Conservation (phyloP, 176 grass and related monocot species). For the Lolium multiflorum region DNA sequence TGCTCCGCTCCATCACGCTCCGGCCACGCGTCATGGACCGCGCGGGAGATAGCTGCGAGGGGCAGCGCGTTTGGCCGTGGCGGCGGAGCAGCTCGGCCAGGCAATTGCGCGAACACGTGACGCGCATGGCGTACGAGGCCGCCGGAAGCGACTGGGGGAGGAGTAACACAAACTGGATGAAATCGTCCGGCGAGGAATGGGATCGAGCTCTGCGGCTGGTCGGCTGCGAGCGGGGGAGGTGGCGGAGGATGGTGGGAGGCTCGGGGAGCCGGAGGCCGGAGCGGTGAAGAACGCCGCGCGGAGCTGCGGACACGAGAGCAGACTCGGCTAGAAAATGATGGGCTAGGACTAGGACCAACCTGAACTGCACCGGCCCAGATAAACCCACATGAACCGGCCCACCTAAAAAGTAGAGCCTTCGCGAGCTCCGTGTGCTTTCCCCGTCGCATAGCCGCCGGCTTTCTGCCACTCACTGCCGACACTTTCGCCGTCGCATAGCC, state of each 20-base stretch:
- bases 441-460: conserved; percentile 27
- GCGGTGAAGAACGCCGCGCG: not conserved
- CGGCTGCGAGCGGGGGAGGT: not conserved
- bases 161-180: not conserved
- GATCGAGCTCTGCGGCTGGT: not conserved
- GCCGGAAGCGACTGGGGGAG: rapidly evolving
- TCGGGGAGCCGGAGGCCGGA: not conserved
- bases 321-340: not conserved
- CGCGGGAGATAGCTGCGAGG: conserved; percentile 24
- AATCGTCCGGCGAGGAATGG: too few species aligned
- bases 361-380: not conserved
- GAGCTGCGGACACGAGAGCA: not conserved
- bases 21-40: conserved; percentile 68
- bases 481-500: conserved; percentile 12
- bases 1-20: conserved; percentile 70
- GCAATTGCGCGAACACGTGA: conserved; percentile 46
- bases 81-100: conserved; percentile 36
- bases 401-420: not conserved
- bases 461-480: conserved; percentile 1
- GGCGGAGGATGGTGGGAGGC: not conserved
- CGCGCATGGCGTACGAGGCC: conserved; percentile 39
- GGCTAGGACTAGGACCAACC: not conserved
- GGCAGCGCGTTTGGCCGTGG: not conserved
- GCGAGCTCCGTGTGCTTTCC: not conserved
- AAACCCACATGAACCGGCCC: not conserved